Evolutionary conservation across 2,329 filamentous ascomycete genomes (phyloP).

Genomic region (Venturiaceae sp.): DNA sequence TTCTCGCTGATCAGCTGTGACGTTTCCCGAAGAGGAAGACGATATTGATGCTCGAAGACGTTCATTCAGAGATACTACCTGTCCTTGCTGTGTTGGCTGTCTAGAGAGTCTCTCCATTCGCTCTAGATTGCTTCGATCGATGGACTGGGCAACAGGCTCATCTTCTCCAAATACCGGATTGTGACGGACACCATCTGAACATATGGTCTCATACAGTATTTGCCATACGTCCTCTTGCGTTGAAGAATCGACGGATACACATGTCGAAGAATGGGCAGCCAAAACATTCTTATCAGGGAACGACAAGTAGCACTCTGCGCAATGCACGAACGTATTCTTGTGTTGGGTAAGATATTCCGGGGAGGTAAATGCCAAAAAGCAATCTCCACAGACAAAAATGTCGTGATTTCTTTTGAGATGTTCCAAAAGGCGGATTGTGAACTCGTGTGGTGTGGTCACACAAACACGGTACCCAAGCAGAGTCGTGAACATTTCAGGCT

Average conservation of each 20-base stretch:
- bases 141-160: background rate
- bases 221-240: slow-evolving; percentile 8
- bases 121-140: background rate
- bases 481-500: slow-evolving; percentile 2
- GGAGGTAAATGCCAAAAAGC: slow-evolving; percentile 1
- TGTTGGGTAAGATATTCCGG: background rate
- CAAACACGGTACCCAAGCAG: slow-evolving; percentile 1
- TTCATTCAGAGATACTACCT: background rate
- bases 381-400: slow-evolving; percentile 6
- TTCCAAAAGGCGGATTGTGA: slow-evolving; percentile 3
- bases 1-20: background rate
- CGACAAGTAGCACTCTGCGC: slow-evolving; percentile 5
- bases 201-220: slow-evolving; percentile 7
- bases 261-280: background rate
- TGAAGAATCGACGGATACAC: slow-evolving; percentile 4
- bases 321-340: background rate
- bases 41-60: background rate
- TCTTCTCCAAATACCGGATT: slow-evolving; percentile 4
- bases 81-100: background rate
- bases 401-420: slow-evolving; percentile 6
- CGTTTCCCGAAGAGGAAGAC: slow-evolving; percentile 1
- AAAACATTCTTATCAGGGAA: background rate
- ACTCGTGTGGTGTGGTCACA: slow-evolving; percentile 6
- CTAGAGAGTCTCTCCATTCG: background rate
- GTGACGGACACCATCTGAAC: slow-evolving; percentile 1